These are phyloP conservation scores for Hyaloperonospora arabidopsidis DNA, from an alignment of 352 stramenopile genomes.

Conservation along the genomic window DNA sequence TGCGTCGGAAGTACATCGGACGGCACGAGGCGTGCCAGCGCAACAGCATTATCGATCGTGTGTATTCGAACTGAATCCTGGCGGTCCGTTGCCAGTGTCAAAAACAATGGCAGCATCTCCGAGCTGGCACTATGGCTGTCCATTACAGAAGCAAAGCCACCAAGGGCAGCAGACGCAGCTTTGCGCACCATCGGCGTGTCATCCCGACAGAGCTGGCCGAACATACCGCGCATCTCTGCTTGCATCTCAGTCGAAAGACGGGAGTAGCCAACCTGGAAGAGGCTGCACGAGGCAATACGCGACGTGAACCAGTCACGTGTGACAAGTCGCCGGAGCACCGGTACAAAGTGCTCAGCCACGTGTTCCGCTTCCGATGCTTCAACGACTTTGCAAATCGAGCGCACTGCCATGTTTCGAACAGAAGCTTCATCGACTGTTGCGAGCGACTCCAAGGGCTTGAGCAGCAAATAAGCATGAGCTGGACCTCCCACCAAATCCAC, in stretches of 20 bases:
- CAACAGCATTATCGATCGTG: constrained; percentile 94
- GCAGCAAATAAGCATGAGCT: constrained; percentile 79
- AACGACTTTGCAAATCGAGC: constrained; percentile 85
- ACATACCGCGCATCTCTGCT: constrained; percentile 85
- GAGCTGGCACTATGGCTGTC: constrained; percentile 44
- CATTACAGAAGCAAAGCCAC: constrained; percentile 76
- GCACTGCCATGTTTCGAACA: constrained; percentile 89
- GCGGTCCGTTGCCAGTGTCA: constrained; percentile 80
- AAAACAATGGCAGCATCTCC: constrained; percentile 84
- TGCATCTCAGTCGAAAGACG: constrained; percentile 52
- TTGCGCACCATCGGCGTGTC: constrained; percentile 97
- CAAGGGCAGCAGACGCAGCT: constrained; percentile 84
- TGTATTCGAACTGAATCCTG: constrained; percentile 97
- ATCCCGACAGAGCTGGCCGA: constrained; percentile 91
- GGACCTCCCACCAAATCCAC: constrained; percentile 87
- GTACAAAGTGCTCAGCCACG: constrained; percentile 87
- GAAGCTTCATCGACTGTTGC: constrained; percentile 91
- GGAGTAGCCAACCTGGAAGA: constrained; percentile 73
- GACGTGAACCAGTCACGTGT: constrained; percentile 93
- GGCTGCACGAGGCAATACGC: constrained; percentile 74
- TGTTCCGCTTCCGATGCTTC: constrained; percentile 78
- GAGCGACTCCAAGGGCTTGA: constrained; percentile 92
- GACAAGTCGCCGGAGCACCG: constrained; percentile 89
- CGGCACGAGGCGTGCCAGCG: constrained; percentile 84
- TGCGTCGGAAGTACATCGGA: constrained; percentile 63